phyloP scores from a whole-genome alignment of 2,329 filamentous ascomycete species.

The Tolypocladium inflatum region DNA sequence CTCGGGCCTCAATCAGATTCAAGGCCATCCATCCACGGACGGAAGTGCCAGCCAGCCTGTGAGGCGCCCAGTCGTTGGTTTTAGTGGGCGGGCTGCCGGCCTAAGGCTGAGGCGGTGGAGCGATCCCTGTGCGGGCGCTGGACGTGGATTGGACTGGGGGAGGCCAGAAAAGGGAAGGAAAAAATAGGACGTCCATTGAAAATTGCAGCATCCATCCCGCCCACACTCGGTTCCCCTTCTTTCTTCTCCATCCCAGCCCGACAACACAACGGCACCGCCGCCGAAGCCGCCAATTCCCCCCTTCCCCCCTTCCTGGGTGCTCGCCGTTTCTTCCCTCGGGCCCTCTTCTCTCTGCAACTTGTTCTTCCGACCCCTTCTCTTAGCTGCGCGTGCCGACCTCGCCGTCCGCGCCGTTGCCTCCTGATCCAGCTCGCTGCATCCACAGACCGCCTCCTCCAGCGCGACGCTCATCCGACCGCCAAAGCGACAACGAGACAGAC shows the following conservation, averaged over 20 bases:
- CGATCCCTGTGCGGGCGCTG: background rate
- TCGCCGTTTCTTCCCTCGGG: slow-evolving; percentile 5
- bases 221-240: slow-evolving; percentile 11
- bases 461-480: background rate
- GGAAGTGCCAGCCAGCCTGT: background rate
- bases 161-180: slow-evolving; percentile 9
- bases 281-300: slow-evolving; percentile 14
- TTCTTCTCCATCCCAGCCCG: slow-evolving; percentile 14
- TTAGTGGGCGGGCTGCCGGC: background rate
- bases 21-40: background rate
- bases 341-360: slow-evolving; percentile 5
- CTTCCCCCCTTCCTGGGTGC: slow-evolving; percentile 7
- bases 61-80: background rate
- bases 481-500: background rate
- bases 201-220: slow-evolving; percentile 10
- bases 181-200: slow-evolving; percentile 12
- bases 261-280: slow-evolving; percentile 16
- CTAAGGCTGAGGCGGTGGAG: background rate
- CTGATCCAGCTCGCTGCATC: slow-evolving; percentile 1
- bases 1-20: background rate
- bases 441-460: background rate
- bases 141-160: background rate
- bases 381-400: background rate
- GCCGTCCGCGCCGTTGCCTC: background rate
- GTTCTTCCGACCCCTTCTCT: slow-evolving; percentile 2